Evolutionary conservation across 2,329 filamentous ascomycete genomes (phyloP).

Genomic region (Mycosphaerelloides madeirae): DNA sequence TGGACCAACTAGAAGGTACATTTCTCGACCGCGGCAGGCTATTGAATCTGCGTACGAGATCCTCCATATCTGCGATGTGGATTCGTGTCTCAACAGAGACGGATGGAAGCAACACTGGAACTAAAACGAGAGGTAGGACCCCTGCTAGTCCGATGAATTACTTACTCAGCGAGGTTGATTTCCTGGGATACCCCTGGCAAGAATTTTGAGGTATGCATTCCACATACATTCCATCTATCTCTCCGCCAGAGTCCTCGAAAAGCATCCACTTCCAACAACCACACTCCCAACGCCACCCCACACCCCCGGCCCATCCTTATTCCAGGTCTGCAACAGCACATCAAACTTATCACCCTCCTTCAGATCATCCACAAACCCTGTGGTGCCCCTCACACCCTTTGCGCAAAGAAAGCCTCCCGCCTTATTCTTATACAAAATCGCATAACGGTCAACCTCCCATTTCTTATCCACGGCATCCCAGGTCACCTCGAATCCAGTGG

Average conservation of each 20-base stretch:
- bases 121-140: no score
- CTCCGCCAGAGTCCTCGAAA: conserved; percentile 6
- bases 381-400: conserved; percentile 5
- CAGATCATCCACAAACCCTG: conserved; percentile 6
- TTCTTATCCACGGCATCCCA: conserved; percentile 7
- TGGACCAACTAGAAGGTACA: no score
- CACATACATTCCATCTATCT: neutral
- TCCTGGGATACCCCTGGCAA: no score
- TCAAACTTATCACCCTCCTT: conserved; percentile 9
- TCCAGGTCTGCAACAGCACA: conserved; percentile 16
- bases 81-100: no score
- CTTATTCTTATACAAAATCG: conserved; percentile 11
- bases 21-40: no score
- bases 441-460: conserved; percentile 17
- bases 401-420: conserved; percentile 11
- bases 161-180: no score
- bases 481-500: conserved; percentile 8
- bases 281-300: neutral
- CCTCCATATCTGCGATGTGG: no score
- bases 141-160: no score
- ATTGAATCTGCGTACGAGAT: no score
- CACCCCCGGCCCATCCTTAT: conserved; percentile 5
- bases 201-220: no score
- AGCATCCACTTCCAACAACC: conserved; percentile 11
- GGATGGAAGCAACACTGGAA: no score